phyloP scores from a whole-genome alignment of 176 grass and related monocot species.

The Phoenix roebelenii region DNA sequence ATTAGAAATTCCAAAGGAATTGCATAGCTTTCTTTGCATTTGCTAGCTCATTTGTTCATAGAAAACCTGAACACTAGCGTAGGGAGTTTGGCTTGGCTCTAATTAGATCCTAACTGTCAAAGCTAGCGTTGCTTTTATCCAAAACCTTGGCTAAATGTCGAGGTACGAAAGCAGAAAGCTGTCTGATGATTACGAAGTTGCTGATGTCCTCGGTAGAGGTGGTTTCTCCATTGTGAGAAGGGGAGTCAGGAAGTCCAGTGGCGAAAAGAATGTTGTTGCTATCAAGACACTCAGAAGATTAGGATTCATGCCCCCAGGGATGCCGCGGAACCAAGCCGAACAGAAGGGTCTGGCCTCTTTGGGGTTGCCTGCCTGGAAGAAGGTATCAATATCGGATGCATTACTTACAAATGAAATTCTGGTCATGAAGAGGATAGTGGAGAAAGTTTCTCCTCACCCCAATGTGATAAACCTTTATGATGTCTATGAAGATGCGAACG shows the following conservation, averaged over 20 bases:
- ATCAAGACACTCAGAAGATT: conserved; percentile 60
- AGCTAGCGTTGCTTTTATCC: too few species aligned
- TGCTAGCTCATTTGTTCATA: too few species aligned
- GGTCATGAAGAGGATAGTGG: conserved; percentile 67
- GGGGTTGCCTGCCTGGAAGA: conserved; percentile 41
- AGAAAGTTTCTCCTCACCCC: conserved; percentile 45
- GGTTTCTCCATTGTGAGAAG: conserved; percentile 64
- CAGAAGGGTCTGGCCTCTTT: conserved; percentile 5
- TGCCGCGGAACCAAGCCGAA: conserved; percentile 19
- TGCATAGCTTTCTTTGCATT: too few species aligned
- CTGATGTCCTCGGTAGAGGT: conserved; percentile 41
- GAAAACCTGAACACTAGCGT: too few species aligned
- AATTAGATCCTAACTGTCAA: too few species aligned
- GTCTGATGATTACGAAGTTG: conserved; percentile 51
- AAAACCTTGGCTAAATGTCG: conserved; percentile 21
- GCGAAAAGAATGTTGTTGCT: conserved; percentile 31
- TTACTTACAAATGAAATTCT: conserved; percentile 59
- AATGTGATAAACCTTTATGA: conserved; percentile 56
- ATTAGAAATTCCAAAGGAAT: too few species aligned
- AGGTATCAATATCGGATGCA: conserved; percentile 53
- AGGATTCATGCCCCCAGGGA: conserved; percentile 12
- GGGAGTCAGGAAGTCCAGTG: conserved; percentile 42
- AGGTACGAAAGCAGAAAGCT: conserved; percentile 34
- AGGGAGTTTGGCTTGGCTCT: too few species aligned
- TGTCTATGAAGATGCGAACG: conserved; percentile 41